These are phyloP conservation scores for Tetracentron sinense DNA, from an alignment of 164 flowering plant genomes.

Conservation along the genomic window DNA sequence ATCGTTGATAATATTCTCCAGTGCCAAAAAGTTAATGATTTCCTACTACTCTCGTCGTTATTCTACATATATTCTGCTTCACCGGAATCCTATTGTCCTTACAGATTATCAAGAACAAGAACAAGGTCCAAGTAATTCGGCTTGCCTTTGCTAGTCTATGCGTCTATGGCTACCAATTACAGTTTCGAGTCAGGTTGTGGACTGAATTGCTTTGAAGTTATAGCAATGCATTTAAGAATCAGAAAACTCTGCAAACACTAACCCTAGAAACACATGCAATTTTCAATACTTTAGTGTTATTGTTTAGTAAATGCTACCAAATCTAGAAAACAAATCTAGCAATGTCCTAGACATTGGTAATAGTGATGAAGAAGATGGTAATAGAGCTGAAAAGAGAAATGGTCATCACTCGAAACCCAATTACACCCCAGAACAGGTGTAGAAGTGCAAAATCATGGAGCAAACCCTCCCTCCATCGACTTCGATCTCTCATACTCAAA, in stretches of 20 bases:
- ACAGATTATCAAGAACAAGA: too few relatives aligned
- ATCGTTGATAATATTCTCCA: too few relatives aligned
- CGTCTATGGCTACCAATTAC: too few relatives aligned
- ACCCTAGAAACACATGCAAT: background rate
- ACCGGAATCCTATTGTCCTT: too few relatives aligned
- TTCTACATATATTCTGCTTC: too few relatives aligned
- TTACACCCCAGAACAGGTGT: background rate
- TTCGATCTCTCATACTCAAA: constrained; percentile 10
- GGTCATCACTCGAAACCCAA: background rate
- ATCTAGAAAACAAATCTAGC: constrained; percentile 8
- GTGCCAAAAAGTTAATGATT: too few relatives aligned
- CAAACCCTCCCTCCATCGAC: constrained; percentile 3
- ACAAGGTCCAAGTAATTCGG: too few relatives aligned
- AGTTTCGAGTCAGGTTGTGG: background rate
- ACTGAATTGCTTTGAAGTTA: background rate
- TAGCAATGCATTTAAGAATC: background rate
- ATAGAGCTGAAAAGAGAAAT: background rate
- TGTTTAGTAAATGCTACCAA: constrained; percentile 1
- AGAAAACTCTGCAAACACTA: too few relatives aligned
- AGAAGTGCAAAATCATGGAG: too few relatives aligned
- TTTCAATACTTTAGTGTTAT: background rate
- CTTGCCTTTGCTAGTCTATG: too few relatives aligned
- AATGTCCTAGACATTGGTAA: constrained; percentile 33
- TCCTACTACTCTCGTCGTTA: too few relatives aligned
- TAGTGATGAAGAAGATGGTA: constrained; percentile 41